phyloP scores from a whole-genome alignment of 2,329 filamentous ascomycete species.

The Epichloe sylvatica region DNA sequence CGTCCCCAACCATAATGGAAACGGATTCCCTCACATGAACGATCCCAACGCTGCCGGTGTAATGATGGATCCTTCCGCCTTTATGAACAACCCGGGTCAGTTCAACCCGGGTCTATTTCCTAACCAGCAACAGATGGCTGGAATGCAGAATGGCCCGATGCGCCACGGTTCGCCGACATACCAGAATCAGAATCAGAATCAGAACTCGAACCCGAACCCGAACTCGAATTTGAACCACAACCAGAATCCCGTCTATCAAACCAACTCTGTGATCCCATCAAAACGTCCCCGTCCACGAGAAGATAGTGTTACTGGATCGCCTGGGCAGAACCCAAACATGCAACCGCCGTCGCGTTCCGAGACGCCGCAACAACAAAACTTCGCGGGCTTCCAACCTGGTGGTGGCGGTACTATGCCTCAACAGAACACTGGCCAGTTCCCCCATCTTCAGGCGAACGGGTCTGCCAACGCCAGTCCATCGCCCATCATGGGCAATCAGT shows the following conservation, averaged over 20 bases:
- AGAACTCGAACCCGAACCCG: neutral
- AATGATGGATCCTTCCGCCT: slow-evolving; percentile 54
- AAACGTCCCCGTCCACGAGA: slow-evolving; percentile 73
- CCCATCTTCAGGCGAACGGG: slow-evolving; percentile 64
- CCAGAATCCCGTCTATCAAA: slow-evolving; percentile 53
- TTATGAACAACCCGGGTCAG: slow-evolving; percentile 45
- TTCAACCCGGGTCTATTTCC: slow-evolving; percentile 47
- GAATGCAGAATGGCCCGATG: slow-evolving; percentile 70
- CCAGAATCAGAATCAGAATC: slow-evolving; percentile 26
- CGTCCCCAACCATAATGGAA: slow-evolving; percentile 57
- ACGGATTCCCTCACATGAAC: slow-evolving; percentile 51
- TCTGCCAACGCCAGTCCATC: slow-evolving; percentile 81
- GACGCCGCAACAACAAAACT: slow-evolving; percentile 70
- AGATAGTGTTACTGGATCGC: slow-evolving; percentile 73
- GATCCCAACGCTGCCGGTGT: slow-evolving; percentile 41
- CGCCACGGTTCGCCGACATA: slow-evolving; percentile 71
- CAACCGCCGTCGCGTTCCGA: slow-evolving; percentile 77
- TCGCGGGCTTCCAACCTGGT: slow-evolving; percentile 54
- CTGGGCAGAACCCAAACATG: slow-evolving; percentile 59
- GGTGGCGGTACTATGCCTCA: slow-evolving; percentile 46
- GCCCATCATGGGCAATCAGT: slow-evolving; percentile 76
- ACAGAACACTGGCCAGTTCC: slow-evolving; percentile 54
- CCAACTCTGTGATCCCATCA: slow-evolving; percentile 74
- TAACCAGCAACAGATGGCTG: slow-evolving; percentile 40
- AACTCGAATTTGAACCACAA: slow-evolving; percentile 6